Evolutionary conservation across 2,329 filamentous ascomycete species (phyloP).

Genomic region (Botrytis fabae): DNA sequence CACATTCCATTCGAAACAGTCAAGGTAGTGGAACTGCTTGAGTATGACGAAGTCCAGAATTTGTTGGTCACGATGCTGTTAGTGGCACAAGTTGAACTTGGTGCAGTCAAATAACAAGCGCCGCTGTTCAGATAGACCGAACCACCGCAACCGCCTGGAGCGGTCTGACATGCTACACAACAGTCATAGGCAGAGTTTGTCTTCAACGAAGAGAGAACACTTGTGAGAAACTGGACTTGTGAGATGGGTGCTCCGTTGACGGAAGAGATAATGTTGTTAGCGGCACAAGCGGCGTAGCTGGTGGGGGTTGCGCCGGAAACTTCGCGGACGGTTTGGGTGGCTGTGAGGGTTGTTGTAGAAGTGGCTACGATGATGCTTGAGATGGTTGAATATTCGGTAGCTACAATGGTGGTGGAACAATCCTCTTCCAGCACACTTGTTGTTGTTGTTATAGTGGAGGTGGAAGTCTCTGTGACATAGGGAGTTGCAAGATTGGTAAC

Average conservation of each 20-base stretch:
- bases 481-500: slow-evolving; percentile 3
- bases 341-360: not conserved
- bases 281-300: not conserved
- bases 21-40: not conserved
- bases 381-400: not conserved
- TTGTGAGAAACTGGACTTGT: not conserved
- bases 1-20: not conserved
- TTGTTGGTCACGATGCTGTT: not conserved
- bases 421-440: not conserved
- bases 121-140: not conserved
- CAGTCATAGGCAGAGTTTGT: not conserved
- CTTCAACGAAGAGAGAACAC: not conserved
- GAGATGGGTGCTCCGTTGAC: not conserved
- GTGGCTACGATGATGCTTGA: not conserved
- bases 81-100: not conserved
- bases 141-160: not conserved
- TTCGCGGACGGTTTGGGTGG: not conserved
- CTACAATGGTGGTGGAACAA: not conserved
- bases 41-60: not conserved
- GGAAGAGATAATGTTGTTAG: not conserved
- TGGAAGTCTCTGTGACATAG: not conserved
- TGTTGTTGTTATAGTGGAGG: not conserved
- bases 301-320: not conserved
- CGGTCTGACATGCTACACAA: not conserved
- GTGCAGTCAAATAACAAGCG: not conserved